Base-by-base conservation (phyloP, 352 stramenopile species). In the Globisporangium barbulae region DNA sequence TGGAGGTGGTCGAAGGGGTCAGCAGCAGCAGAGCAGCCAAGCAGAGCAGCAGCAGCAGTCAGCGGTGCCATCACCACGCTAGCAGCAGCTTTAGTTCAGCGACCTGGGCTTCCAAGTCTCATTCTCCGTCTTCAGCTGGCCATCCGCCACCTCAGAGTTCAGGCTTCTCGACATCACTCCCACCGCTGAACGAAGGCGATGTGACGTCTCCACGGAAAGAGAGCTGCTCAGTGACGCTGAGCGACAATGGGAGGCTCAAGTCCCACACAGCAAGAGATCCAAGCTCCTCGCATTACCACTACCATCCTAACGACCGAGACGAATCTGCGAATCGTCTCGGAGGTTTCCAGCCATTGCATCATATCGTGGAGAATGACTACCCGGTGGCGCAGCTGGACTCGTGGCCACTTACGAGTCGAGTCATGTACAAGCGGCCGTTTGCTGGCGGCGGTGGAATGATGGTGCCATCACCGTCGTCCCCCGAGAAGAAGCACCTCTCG, bases 341-440 rank as follows among this genome's bases (percentile, higher is more conserved):
- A 47, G 5, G 42, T 2, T 21, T 52, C 45, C 19, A 52, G n/a
- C 45, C 15, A 37, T 37, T 25, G 0, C 42, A 41, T 21, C 22
- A n/a, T 2, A 21, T n/a, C 9, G 39, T 68, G 12, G 48, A 71
- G 53, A 66, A 53, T 6, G 65, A 72, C 48, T 70, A 70, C 41
- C 58, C 66, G 21, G 48, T 75, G 28, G 63, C 69, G n/a, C 73
- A 75, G 47, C 62, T 85, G 0, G 70, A 75, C 35, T 69, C 73
- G 2, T 85, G 76, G 76, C 74, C 76, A 0, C 56, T 83, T 19
- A 76, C 63, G 0, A 66, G 42, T 21, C 58, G 59, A 61, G 35
- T 37, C 15, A 50, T 45, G 0, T 63, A 50, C 62, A 68, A 62
- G 15, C 62, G 54, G 2, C 55, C 53, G 30, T 53, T 68, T 13